Base-by-base conservation (phyloP, 495 filamentous ascomycete species). In the Pseudotulostoma volvatum region DNA sequence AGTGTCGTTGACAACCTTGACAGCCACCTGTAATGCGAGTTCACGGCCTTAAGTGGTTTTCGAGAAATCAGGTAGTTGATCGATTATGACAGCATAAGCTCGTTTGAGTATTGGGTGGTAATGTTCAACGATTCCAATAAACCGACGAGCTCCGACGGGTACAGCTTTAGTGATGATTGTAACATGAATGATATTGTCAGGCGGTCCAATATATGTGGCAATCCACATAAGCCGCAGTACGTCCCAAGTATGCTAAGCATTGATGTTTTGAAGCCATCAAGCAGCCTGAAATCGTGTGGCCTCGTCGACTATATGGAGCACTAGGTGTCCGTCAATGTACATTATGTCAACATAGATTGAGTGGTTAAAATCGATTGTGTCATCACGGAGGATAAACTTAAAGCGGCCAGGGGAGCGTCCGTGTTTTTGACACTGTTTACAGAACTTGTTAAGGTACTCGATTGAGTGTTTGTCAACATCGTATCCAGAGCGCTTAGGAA, bases 181-280 rank as follows among this genome's bases (percentile, higher is more conserved):
- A 0, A 50, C 39, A 14, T 37, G 16, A 20, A 37, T 33, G 31
- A 53, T 46, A 1, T 38, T 8, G 31, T 53, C 44, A 1, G 40
- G 50, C 0, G 44, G 48, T 8, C 53, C 44, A 19, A 50, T 36
- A 36, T 56, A 56, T 3, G 34, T 50, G 33, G 54, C 36, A 16
- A 56, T 52, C 53, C 38, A 56, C 33, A 41, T 49, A 15, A 34
- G 14, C n/a, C 37, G 31, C 23, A 28, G 23, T 5, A 11, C 11
- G 5, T 28, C 23, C 23, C 23, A 28, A 5, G 23, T 28, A 11
- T 28, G 23, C 5, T 11, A 11, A 11, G 23, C 23, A 11, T 11
- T 28, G 23, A 28, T 5, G 23, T 28, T 28, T 11, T 28, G 5
- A 5, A 28, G 23, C 23, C 23, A 28, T 28, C 23, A 11, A 5